These are phyloP conservation scores for Cinchona pubescens DNA, from an alignment of 257 asterid genomes.

Conservation along the genomic window DNA sequence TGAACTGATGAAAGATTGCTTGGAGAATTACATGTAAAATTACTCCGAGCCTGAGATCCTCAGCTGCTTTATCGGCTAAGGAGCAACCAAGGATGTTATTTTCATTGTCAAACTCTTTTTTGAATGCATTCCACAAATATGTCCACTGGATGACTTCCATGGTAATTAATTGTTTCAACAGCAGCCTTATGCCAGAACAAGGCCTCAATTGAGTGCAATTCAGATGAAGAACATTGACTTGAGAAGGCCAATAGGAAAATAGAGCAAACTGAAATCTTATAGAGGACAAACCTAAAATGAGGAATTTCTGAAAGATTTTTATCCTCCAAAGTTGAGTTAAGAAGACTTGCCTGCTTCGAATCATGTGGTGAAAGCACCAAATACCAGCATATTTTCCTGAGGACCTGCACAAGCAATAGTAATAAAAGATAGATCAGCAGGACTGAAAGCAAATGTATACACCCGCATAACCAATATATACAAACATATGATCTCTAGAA, in stretches of 20 bases:
- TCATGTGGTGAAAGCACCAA: constrained; percentile 88
- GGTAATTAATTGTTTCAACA: constrained; percentile 79
- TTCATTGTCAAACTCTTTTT: constrained; percentile 89
- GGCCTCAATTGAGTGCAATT: background rate
- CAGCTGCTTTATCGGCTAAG: constrained; percentile 87
- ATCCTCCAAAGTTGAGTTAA: constrained; percentile 86
- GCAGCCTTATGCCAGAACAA: constrained; percentile 40
- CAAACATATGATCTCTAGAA: background rate
- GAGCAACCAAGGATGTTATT: constrained; percentile 83
- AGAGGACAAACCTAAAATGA: constrained; percentile 57
- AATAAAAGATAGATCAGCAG: constrained; percentile 1
- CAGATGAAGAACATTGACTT: background rate
- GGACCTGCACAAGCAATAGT: constrained; percentile 42
- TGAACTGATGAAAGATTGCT: background rate
- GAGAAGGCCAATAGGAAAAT: background rate
- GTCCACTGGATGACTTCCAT: constrained; percentile 98
- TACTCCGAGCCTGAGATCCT: constrained; percentile 81
- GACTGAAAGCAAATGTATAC: background rate
- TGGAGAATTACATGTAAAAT: constrained; percentile 72
- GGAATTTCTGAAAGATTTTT: constrained; percentile 91
- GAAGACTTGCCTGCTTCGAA: constrained; percentile 98
- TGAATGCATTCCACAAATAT: constrained; percentile 71
- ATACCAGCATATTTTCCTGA: constrained; percentile 96
- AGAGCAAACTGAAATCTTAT: background rate
- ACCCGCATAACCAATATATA: background rate